These are phyloP conservation scores for Apiospora kogelbergensis DNA, from an alignment of 2,329 filamentous ascomycete species.

Conservation along the genomic window DNA sequence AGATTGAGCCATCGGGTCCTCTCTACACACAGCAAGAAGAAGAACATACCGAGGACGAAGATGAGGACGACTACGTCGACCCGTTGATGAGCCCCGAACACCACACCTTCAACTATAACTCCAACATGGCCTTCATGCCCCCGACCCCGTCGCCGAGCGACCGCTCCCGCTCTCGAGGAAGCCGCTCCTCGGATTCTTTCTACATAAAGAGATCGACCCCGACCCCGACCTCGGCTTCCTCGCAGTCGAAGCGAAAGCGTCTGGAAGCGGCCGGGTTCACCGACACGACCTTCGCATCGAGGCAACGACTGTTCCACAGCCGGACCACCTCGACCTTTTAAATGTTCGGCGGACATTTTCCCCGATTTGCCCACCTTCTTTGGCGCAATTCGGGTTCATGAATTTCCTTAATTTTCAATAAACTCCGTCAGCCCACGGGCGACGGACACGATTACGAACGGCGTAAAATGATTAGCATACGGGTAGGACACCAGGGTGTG, in stretches of 20 bases:
- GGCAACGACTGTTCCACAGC: neutral
- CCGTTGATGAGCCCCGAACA: constrained; percentile 10
- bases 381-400: neutral
- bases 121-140: constrained; percentile 17
- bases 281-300: constrained; percentile 6
- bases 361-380: neutral
- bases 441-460: neutral
- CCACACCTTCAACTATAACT: constrained; percentile 9
- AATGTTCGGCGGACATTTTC: neutral
- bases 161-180: constrained; percentile 23
- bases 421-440: neutral
- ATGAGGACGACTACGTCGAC: constrained; percentile 11
- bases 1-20: constrained; percentile 25
- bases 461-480: neutral
- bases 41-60: constrained; percentile 13
- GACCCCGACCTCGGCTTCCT: neutral
- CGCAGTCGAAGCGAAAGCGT: neutral
- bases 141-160: constrained; percentile 23
- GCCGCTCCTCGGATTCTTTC: constrained; percentile 15
- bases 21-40: constrained; percentile 10
- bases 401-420: neutral
- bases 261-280: constrained; percentile 8
- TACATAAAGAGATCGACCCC: neutral
- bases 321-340: neutral
- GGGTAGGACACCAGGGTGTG: neutral